Evolutionary conservation across 2,329 filamentous ascomycete species (phyloP).

Genomic region (Fusarium penzigii): DNA sequence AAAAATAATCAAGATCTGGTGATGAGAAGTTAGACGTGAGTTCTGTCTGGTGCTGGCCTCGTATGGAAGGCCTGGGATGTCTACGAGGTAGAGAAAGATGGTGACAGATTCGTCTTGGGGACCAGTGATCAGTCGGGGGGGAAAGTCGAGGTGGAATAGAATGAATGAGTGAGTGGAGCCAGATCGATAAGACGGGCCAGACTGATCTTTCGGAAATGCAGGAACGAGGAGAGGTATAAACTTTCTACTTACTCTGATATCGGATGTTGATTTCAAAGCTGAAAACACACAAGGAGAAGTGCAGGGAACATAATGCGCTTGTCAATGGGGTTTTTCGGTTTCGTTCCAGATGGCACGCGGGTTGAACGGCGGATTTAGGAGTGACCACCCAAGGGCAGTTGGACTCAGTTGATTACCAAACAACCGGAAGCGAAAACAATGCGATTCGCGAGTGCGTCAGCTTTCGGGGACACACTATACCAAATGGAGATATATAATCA

Average conservation of each 20-base stretch:
- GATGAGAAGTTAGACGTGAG: not conserved
- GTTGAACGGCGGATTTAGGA: too few relatives aligned
- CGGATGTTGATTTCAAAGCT: too few relatives aligned
- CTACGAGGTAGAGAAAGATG: not conserved
- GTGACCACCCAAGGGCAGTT: not conserved
- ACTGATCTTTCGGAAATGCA: not conserved
- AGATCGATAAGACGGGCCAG: not conserved
- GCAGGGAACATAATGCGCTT: too few relatives aligned
- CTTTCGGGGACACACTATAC: not conserved
- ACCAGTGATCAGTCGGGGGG: too few relatives aligned
- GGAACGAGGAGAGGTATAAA: not conserved
- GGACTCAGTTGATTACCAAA: not conserved
- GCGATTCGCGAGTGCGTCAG: not conserved
- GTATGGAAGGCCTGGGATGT: too few relatives aligned
- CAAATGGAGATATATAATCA: not conserved
- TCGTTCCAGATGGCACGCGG: too few relatives aligned
- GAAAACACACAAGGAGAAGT: too few relatives aligned
- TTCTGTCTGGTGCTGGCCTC: too few relatives aligned
- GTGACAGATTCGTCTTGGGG: not conserved
- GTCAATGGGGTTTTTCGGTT: too few relatives aligned
- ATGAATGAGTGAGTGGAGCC: not conserved
- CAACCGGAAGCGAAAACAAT: not conserved
- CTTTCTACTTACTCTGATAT: too few relatives aligned
- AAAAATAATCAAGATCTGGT: not conserved
- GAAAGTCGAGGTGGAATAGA: too few relatives aligned